Evolutionary conservation across 371 early-diverging fungal genomes (phyloP).

Genomic region (Mucor velutinosus): DNA sequence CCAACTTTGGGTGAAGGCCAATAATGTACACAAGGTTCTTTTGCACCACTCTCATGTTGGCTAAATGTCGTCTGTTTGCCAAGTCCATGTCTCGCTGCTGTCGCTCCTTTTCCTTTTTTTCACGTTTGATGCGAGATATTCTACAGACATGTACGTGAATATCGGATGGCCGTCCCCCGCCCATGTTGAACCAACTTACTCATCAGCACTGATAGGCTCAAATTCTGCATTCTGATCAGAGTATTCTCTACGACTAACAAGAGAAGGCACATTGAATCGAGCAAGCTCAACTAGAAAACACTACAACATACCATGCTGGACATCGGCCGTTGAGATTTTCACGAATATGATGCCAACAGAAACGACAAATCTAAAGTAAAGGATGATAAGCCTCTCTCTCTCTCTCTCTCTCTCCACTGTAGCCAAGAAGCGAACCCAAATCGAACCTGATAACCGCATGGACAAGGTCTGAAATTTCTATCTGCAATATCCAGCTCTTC

Average conservation of each 20-base stretch:
- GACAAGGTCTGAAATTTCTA: slow-evolving; percentile 94
- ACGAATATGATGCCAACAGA: slow-evolving; percentile 44
- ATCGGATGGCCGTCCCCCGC: too few relatives aligned
- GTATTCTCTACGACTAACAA: slow-evolving; percentile 61
- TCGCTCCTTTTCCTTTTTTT: slow-evolving; percentile 86
- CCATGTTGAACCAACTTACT: slow-evolving; percentile 37
- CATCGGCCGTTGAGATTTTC: slow-evolving; percentile 82
- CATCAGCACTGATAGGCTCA: slow-evolving; percentile 85
- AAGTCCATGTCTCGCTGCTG: slow-evolving; percentile 89
- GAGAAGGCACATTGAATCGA: background rate
- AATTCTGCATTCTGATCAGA: slow-evolving; percentile 90
- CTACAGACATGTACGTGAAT: background rate
- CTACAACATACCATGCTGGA: slow-evolving; percentile 68
- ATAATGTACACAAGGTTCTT: slow-evolving; percentile 95
- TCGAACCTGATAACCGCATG: slow-evolving; percentile 94
- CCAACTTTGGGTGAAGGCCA: slow-evolving; percentile 81
- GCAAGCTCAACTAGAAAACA: too few relatives aligned
- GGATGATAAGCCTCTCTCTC: background rate
- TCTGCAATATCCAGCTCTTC: slow-evolving; percentile 97
- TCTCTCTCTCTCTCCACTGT: too few relatives aligned
- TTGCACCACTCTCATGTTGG: slow-evolving; percentile 92
- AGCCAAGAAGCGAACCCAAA: background rate
- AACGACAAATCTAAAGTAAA: slow-evolving; percentile 24
- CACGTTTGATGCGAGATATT: slow-evolving; percentile 64
- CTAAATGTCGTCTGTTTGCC: slow-evolving; percentile 81